Evolutionary conservation across 176 grass and related monocot species (phyloP).

Genomic region (Bonia amplexicaulis): DNA sequence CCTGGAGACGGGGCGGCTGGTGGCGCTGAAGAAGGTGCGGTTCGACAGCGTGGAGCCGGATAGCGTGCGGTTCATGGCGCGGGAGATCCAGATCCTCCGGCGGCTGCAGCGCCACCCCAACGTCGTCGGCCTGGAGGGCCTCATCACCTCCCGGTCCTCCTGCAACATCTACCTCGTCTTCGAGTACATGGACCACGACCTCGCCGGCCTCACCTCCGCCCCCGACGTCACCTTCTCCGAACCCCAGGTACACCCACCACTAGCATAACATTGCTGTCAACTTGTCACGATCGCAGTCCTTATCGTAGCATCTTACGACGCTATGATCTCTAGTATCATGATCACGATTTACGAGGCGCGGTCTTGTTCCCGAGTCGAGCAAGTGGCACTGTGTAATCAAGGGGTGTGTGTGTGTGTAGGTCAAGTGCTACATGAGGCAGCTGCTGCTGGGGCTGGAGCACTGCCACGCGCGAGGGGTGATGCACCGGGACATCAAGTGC

Average conservation of each 20-base stretch:
- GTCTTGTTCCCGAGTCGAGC: background rate
- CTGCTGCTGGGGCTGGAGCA: constrained; percentile 77
- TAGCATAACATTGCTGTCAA: background rate
- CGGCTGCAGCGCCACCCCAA: constrained; percentile 46
- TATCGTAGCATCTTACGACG: background rate
- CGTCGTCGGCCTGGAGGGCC: constrained; percentile 37
- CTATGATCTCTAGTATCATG: background rate
- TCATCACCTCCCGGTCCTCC: constrained; percentile 49
- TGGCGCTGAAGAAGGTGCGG: constrained; percentile 68
- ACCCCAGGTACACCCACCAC: constrained; percentile 13
- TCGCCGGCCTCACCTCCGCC: constrained; percentile 49
- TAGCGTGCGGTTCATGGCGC: constrained; percentile 61
- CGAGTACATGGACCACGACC: constrained; percentile 99
- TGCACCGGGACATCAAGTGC: constrained; percentile 97
- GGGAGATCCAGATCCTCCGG: constrained; percentile 50
- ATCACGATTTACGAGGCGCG: background rate
- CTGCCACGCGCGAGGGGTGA: constrained; percentile 73
- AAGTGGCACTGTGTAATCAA: background rate
- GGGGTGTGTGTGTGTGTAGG: constrained; percentile 21
- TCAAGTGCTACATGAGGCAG: constrained; percentile 96
- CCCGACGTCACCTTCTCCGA: constrained; percentile 43
- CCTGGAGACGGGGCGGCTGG: constrained; percentile 23
- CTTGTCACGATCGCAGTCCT: background rate
- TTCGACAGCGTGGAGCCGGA: constrained; percentile 65
- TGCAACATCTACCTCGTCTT: constrained; percentile 70